A percentile compares a stretch with the other conserved stretches of the same genome.
These are phyloP conservation scores for Penicillium psychrofluorescens DNA, from an alignment of 495 filamentous ascomycete species.

Conservation along the genomic window DNA sequence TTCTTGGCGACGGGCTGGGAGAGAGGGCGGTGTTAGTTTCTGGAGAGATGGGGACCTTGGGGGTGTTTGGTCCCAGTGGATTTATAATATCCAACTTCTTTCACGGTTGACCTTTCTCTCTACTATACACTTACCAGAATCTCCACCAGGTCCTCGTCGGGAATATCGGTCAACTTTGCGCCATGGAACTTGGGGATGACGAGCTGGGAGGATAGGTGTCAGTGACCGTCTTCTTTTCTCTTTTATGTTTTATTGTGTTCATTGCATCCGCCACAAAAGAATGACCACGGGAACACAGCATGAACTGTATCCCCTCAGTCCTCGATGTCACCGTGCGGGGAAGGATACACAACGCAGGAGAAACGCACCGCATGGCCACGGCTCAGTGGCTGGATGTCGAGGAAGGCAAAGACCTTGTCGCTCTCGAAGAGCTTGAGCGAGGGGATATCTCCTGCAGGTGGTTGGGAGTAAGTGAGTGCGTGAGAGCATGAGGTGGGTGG, in stretches of 20 bases:
- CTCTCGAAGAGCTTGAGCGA: slow-evolving; percentile 91
- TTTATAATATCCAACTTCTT: background rate
- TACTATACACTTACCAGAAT: slow-evolving; percentile 55
- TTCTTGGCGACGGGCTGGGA: slow-evolving; percentile 77
- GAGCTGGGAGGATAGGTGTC: slow-evolving; percentile 48
- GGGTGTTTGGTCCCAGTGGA: background rate
- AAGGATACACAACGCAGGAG: slow-evolving; percentile 2
- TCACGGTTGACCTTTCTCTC: background rate
- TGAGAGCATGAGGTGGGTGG: background rate
- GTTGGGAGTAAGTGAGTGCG: background rate
- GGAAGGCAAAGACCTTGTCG: slow-evolving; percentile 90
- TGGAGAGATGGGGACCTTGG: slow-evolving; percentile 11
- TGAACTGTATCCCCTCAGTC: background rate
- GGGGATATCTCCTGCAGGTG: slow-evolving; percentile 72
- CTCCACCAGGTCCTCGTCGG: slow-evolving; percentile 80
- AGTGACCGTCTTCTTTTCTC: background rate
- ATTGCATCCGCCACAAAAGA: background rate
- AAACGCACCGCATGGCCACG: slow-evolving; percentile 68
- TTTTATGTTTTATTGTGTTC: background rate
- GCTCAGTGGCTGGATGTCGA: slow-evolving; percentile 88
- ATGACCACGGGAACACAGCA: background rate
- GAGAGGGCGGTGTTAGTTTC: background rate
- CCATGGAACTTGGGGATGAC: slow-evolving; percentile 96
- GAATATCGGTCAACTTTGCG: slow-evolving; percentile 85
- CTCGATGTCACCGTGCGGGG: slow-evolving; percentile 11